phyloP scores from a whole-genome alignment of 2,329 filamentous ascomycete genomes.

The Colletotrichum salicis region DNA sequence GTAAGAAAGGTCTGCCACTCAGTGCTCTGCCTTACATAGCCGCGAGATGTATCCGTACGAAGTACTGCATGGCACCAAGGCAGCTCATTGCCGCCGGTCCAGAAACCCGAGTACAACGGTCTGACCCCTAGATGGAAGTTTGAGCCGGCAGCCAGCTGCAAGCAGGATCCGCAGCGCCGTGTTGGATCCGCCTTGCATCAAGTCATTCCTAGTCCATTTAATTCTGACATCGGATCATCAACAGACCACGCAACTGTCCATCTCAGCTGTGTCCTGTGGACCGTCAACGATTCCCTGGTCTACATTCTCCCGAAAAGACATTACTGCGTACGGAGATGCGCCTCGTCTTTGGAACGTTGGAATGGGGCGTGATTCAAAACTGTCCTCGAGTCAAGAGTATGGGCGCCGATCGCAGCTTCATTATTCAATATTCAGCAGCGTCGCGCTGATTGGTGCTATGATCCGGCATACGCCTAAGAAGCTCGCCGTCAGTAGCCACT shows the following conservation, averaged over 20 bases:
- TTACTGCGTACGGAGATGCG: not conserved
- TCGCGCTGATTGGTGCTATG: not conserved
- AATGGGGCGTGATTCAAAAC: not conserved
- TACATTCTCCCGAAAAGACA: not conserved
- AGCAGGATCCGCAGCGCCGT: not conserved
- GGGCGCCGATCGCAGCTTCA: not conserved
- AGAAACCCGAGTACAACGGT: constrained; percentile 2
- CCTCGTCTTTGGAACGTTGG: constrained; percentile 4
- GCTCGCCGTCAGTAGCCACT: not conserved
- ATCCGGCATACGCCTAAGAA: not conserved
- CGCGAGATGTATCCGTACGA: constrained; percentile 5
- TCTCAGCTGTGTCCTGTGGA: not conserved
- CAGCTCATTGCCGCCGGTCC: constrained; percentile 5
- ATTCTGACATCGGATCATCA: constrained; percentile 16
- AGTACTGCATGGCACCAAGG: not conserved
- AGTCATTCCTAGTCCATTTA: constrained; percentile 21
- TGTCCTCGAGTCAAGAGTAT: constrained; percentile 16
- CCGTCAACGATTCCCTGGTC: not conserved
- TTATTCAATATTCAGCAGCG: not conserved
- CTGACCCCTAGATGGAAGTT: not conserved
- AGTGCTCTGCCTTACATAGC: constrained; percentile 27
- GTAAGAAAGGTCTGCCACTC: not conserved
- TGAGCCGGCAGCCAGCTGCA: not conserved
- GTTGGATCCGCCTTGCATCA: constrained; percentile 25
- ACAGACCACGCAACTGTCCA: constrained; percentile 13